These are phyloP conservation scores for Trichosporon faecale DNA, from an alignment of 1,284 basidiomycete species.

Conservation along the genomic window DNA sequence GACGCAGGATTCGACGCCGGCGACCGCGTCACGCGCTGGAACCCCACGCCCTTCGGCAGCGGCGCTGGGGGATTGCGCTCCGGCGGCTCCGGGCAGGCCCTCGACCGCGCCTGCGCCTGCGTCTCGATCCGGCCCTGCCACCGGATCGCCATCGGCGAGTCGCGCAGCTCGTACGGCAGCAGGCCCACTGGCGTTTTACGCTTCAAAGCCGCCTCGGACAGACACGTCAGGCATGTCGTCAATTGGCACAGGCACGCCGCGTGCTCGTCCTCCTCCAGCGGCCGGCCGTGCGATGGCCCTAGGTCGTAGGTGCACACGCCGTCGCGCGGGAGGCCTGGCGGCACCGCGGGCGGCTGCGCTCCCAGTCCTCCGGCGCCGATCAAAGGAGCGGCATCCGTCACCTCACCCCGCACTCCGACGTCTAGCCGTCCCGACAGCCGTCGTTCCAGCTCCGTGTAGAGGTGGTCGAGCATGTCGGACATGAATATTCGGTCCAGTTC, in stretches of 20 bases:
- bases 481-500: conserved; percentile 46
- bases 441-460: conserved; percentile 47
- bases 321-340: conserved; percentile 23
- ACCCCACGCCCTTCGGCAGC: conserved; percentile 41
- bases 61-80: conserved; percentile 11
- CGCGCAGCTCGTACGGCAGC: conserved; percentile 36
- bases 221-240: conserved; percentile 40
- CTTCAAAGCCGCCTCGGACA: conserved; percentile 29
- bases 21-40: conserved; percentile 36
- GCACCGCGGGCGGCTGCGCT: conserved; percentile 19
- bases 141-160: conserved; percentile 27
- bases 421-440: conserved; percentile 35
- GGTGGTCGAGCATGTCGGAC: conserved; percentile 45
- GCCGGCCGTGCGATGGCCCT: conserved; percentile 25
- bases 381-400: conserved; percentile 17
- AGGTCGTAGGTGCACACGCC: conserved; percentile 27
- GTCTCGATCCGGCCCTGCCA: conserved; percentile 42
- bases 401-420: conserved; percentile 25
- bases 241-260: conserved; percentile 45
- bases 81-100: conserved; percentile 19
- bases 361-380: conserved; percentile 26
- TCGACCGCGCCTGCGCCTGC: conserved; percentile 30
- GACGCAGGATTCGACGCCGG: conserved; percentile 11
- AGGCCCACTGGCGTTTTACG: conserved; percentile 39
- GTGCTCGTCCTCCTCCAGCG: conserved; percentile 36